These are phyloP conservation scores for Mycogone perniciosa DNA, from an alignment of 2,329 filamentous ascomycete species.

Conservation along the genomic window DNA sequence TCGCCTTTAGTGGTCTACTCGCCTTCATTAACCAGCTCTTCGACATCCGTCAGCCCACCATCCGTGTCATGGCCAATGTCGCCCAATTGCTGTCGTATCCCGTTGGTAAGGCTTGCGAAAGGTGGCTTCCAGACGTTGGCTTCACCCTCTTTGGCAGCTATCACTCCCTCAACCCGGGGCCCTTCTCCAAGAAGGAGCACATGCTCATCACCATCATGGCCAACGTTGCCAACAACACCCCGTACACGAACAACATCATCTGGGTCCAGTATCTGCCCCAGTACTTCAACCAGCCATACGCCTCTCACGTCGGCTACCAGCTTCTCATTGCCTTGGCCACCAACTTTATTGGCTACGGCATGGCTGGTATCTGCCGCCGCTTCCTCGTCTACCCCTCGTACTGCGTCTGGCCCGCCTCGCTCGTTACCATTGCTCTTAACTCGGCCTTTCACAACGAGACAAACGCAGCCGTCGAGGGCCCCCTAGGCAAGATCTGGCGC, in stretches of 20 bases:
- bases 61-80: slow-evolving; percentile 48
- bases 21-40: slow-evolving; percentile 53
- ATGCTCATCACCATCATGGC: slow-evolving; percentile 58
- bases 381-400: slow-evolving; percentile 51
- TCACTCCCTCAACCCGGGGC: slow-evolving; percentile 48
- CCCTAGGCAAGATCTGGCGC: slow-evolving; percentile 37
- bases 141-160: slow-evolving; percentile 41
- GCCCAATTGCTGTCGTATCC: slow-evolving; percentile 52
- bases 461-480: slow-evolving; percentile 34
- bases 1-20: slow-evolving; percentile 43
- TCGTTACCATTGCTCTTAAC: slow-evolving; percentile 50
- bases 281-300: slow-evolving; percentile 50
- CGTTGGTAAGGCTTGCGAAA: slow-evolving; percentile 45
- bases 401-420: slow-evolving; percentile 51
- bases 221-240: slow-evolving; percentile 48
- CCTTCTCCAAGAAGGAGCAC: slow-evolving; percentile 55
- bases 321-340: slow-evolving; percentile 49
- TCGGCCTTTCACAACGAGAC: slow-evolving; percentile 44
- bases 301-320: slow-evolving; percentile 46
- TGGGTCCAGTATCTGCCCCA: slow-evolving; percentile 47
- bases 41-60: slow-evolving; percentile 49
- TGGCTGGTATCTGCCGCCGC: slow-evolving; percentile 47
- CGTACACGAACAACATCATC: slow-evolving; percentile 50
- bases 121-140: slow-evolving; percentile 43
- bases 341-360: slow-evolving; percentile 54